A percentile compares a stretch with the other conserved stretches of the same genome.
phyloP scores from a whole-genome alignment of 2,329 filamentous ascomycete species.

The Aspergillus fructus region DNA sequence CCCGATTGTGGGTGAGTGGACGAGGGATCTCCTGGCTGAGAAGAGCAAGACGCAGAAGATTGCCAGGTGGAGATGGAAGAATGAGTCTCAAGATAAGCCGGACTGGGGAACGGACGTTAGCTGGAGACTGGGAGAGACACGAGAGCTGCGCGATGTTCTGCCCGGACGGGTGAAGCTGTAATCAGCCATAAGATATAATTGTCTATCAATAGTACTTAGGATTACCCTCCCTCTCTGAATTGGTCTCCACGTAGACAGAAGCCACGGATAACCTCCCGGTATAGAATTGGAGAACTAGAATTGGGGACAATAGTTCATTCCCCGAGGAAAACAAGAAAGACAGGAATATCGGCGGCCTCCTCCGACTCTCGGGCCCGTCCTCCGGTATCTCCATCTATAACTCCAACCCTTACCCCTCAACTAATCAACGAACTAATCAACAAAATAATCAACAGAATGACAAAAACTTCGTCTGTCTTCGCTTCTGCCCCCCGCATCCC shows the following conservation, averaged over 20 bases:
- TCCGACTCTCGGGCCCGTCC: background rate
- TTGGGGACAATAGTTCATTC: background rate
- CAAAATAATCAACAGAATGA: background rate
- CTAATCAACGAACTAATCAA: no score
- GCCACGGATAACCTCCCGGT: no score
- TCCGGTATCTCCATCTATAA: background rate
- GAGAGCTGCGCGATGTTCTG: constrained; percentile 26
- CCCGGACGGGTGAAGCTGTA: constrained; percentile 24
- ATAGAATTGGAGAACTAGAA: no score
- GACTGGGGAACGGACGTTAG: constrained; percentile 49
- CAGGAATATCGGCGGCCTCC: background rate
- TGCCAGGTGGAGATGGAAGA: constrained; percentile 55
- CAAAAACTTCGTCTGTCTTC: constrained; percentile 11
- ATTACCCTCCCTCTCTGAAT: no score
- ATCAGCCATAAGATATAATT: no score
- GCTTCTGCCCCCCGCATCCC: constrained; percentile 17
- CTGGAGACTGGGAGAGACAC: constrained; percentile 46
- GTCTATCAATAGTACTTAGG: no score
- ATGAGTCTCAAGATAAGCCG: constrained; percentile 24
- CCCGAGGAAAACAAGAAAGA: background rate
- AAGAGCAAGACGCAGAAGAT: constrained; percentile 41
- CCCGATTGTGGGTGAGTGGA: constrained; percentile 58
- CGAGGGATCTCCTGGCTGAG: constrained; percentile 48
- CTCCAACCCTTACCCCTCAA: background rate
- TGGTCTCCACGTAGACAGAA: no score